A percentile compares a stretch with the other conserved stretches of the same genome.
phyloP scores from a whole-genome alignment of 306 rosid genomes.

The Senna siamea region DNA sequence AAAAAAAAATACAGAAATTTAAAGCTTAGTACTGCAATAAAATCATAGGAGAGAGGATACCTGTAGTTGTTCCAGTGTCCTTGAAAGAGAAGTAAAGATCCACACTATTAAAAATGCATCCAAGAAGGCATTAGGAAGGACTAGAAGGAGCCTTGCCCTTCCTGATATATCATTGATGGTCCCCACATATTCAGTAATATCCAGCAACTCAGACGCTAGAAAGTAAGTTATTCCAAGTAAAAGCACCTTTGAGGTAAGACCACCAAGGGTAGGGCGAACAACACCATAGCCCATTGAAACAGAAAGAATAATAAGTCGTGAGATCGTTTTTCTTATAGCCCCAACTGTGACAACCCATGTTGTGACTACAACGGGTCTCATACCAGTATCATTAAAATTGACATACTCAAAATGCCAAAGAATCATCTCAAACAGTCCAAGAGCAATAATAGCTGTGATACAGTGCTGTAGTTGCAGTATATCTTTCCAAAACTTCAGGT shows the following conservation, averaged over 20 bases:
- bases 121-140: slow-evolving; percentile 91
- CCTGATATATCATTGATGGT: slow-evolving; percentile 91
- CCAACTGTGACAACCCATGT: slow-evolving; percentile 93
- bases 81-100: slow-evolving; percentile 96
- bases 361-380: slow-evolving; percentile 77
- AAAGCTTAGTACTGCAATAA: slow-evolving; percentile 24
- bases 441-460: slow-evolving; percentile 73
- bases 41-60: slow-evolving; percentile 44
- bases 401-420: slow-evolving; percentile 92
- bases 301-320: slow-evolving; percentile 79
- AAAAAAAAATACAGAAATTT: slow-evolving; percentile 20
- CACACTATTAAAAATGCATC: slow-evolving; percentile 92
- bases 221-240: slow-evolving; percentile 84
- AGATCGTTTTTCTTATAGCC: slow-evolving; percentile 76
- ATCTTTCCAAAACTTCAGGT: slow-evolving; percentile 90
- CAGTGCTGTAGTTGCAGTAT: slow-evolving; percentile 94
- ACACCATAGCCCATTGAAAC: slow-evolving; percentile 99
- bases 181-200: slow-evolving; percentile 91
- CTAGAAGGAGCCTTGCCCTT: slow-evolving; percentile 87
- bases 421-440: slow-evolving; percentile 96
- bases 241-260: slow-evolving; percentile 94
- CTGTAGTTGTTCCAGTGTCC: slow-evolving; percentile 92
- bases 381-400: slow-evolving; percentile 80
- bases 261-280: slow-evolving; percentile 96
- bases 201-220: slow-evolving; percentile 82